Base-by-base conservation (phyloP, 1,284 basidiomycete genomes). In the Acaromyces ingoldii region DNA sequence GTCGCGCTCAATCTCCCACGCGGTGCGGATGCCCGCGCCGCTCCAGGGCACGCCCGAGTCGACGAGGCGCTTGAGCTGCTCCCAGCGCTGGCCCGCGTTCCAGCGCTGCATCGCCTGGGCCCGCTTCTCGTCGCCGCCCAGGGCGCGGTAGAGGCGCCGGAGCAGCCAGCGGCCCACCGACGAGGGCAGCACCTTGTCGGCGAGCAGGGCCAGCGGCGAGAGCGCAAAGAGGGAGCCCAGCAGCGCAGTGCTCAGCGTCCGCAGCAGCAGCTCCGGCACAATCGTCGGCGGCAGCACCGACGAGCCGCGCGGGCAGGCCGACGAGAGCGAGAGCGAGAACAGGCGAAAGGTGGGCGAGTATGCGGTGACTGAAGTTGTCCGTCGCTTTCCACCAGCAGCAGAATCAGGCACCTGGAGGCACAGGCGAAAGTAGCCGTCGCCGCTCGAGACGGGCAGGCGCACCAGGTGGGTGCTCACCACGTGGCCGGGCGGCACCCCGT, bases 371-470 rank as follows among this genome's bases (percentile, higher is more conserved):
- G n/a, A n/a, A n/a, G n/a, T n/a, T n/a, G n/a, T n/a, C n/a, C n/a
- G n/a, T n/a, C n/a, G n/a, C 31, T 15, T 29, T 22, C 45, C 45
- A 15, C 37, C 25, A 5, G 4, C 15, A n/a, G n/a, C n/a, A n/a
- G n/a, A n/a, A n/a, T n/a, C n/a, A n/a, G n/a, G n/a, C n/a, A n/a
- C n/a, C 3, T 30, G n/a, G 29, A 56, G 10, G 52, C 51, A 55
- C 42, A 68, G 42, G 1, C 63, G 55, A 51, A 68, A 68, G 57
- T 68, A 68, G 36, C 66, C 66, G 29, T 68, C 66, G 17, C 64
- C 64, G 3, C 56, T 54, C 19, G 45, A 47, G 40, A 60, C 64
- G 13, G 66, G 66, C 36, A 68, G 49, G 7, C 66, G 55, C 17
- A 61, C 61, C 11, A 59, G 55, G 51, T 53, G 58, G 5, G 66